Evolutionary conservation across 1,139 yeast genomes (phyloP).

Genomic region (Nematodospora anomalae): DNA sequence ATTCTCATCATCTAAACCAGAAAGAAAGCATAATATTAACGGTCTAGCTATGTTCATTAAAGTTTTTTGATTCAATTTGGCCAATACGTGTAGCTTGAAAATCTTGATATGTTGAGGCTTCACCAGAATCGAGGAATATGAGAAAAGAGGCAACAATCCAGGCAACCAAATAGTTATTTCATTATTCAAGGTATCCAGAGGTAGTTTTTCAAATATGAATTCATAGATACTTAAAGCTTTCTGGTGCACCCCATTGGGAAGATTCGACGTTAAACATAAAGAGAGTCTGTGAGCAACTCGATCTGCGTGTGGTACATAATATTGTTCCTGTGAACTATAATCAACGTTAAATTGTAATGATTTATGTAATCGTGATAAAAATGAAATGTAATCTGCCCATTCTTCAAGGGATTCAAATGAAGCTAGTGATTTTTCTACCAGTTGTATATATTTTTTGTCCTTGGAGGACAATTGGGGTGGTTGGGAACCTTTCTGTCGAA

Average conservation of each 20-base stretch:
- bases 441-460: slow-evolving; percentile 66
- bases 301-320: slow-evolving; percentile 41
- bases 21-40: slow-evolving; percentile 67
- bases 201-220: slow-evolving; percentile 62
- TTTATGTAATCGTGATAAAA: slow-evolving; percentile 73
- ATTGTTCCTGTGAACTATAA: slow-evolving; percentile 41
- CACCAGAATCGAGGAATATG: slow-evolving; percentile 85
- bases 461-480: slow-evolving; percentile 38
- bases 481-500: neutral
- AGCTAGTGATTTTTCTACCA: slow-evolving; percentile 70
- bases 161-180: slow-evolving; percentile 78
- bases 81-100: slow-evolving; percentile 54
- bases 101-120: slow-evolving; percentile 72
- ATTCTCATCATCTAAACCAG: slow-evolving; percentile 91
- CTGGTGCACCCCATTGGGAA: slow-evolving; percentile 95
- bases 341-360: slow-evolving; percentile 48
- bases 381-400: slow-evolving; percentile 99
- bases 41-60: slow-evolving; percentile 64
- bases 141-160: slow-evolving; percentile 80
- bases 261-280: slow-evolving; percentile 69
- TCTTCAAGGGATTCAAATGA: slow-evolving; percentile 86
- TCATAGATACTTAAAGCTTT: slow-evolving; percentile 80
- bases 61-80: slow-evolving; percentile 45
- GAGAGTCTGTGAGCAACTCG: slow-evolving; percentile 53
- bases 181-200: slow-evolving; percentile 48